phyloP scores from a whole-genome alignment of 78 protist genomes.

The Isochrysis galbana region DNA sequence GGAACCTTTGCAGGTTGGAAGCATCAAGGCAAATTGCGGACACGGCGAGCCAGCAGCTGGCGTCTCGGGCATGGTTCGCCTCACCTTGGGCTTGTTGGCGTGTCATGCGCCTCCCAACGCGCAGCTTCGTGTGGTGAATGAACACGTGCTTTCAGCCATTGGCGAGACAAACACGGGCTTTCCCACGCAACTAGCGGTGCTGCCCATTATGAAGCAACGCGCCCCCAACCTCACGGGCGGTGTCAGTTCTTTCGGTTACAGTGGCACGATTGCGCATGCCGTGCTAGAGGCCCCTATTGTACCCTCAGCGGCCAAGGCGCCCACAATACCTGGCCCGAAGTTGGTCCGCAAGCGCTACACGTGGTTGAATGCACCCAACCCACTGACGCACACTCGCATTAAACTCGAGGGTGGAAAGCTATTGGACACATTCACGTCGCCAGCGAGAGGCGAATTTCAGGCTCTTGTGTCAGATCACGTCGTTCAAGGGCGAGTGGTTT shows the following conservation, averaged over 20 bases:
- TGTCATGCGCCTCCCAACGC: not conserved
- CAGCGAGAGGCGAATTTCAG: not conserved
- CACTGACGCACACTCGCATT: not conserved
- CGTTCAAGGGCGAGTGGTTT: not conserved
- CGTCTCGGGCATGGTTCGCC: not conserved
- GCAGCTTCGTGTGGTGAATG: not conserved
- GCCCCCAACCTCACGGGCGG: not conserved
- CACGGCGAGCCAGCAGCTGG: conserved; percentile 68
- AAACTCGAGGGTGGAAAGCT: not conserved
- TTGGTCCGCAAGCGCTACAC: not conserved
- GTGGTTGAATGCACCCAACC: not conserved
- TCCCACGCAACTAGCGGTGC: not conserved
- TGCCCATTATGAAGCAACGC: not conserved
- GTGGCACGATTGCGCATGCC: conserved; percentile 36
- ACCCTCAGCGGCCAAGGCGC: not conserved
- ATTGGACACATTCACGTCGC: not conserved
- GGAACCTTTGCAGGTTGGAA: too few species aligned
- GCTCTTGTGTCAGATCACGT: not conserved
- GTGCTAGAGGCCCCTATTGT: not conserved
- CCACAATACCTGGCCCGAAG: too few species aligned
- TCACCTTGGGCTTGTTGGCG: not conserved
- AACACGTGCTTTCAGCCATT: not conserved
- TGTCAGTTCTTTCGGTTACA: not conserved
- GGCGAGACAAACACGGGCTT: not conserved
- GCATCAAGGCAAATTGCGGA: conserved; percentile 68